These are phyloP conservation scores for Aschersonia sp. DNA, from an alignment of 2,329 filamentous ascomycete species.

Conservation along the genomic window DNA sequence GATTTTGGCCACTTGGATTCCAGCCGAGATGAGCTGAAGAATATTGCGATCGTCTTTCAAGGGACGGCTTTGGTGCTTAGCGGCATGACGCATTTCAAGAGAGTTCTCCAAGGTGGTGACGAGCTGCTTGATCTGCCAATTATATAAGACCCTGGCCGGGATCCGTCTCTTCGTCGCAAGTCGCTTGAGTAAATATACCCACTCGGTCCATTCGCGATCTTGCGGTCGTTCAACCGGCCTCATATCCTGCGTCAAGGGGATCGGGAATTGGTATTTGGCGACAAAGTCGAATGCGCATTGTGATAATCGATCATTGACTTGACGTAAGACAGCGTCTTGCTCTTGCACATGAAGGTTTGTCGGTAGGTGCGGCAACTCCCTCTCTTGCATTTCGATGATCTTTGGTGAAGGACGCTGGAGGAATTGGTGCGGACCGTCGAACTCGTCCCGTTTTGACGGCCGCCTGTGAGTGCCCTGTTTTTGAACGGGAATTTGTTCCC, in stretches of 20 bases:
- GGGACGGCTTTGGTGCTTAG: slow-evolving; percentile 68
- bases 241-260: slow-evolving; percentile 72
- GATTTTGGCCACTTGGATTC: slow-evolving; percentile 78
- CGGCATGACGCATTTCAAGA: slow-evolving; percentile 73
- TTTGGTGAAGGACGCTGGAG: slow-evolving; percentile 58
- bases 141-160: slow-evolving; percentile 70
- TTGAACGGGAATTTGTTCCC: slow-evolving; percentile 11
- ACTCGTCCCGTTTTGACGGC: slow-evolving; percentile 74
- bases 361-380: slow-evolving; percentile 67
- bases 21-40: slow-evolving; percentile 73
- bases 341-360: slow-evolving; percentile 73
- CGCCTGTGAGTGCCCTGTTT: slow-evolving; percentile 47
- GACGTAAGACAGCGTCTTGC: slow-evolving; percentile 66
- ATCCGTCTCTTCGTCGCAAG: slow-evolving; percentile 78
- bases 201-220: slow-evolving; percentile 82
- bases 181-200: slow-evolving; percentile 77
- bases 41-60: slow-evolving; percentile 84
- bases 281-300: slow-evolving; percentile 84
- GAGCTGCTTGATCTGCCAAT: slow-evolving; percentile 84
- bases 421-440: slow-evolving; percentile 76
- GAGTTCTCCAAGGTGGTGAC: slow-evolving; percentile 82
- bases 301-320: slow-evolving; percentile 73
- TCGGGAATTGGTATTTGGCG: slow-evolving; percentile 81
- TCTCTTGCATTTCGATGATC: slow-evolving; percentile 61
- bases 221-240: slow-evolving; percentile 58